phyloP scores from a whole-genome alignment of 495 filamentous ascomycete genomes.

The Venustampulla echinocandica region DNA sequence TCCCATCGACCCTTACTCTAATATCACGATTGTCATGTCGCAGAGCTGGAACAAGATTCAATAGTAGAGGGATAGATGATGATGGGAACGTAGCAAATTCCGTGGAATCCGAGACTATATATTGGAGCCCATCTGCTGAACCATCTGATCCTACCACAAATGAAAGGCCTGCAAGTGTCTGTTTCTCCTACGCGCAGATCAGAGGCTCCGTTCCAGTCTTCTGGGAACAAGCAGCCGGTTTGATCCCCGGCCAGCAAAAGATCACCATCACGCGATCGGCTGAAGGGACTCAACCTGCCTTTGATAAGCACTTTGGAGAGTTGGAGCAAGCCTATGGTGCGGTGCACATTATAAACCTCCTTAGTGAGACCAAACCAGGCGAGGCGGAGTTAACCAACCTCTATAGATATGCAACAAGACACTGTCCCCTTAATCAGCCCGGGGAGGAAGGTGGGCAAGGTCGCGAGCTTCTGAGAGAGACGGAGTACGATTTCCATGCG shows the following conservation, averaged over 20 bases:
- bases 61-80: slow-evolving; percentile 92
- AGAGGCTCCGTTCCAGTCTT: slow-evolving; percentile 91
- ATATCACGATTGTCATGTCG: slow-evolving; percentile 88
- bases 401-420: slow-evolving; percentile 66
- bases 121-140: slow-evolving; percentile 56
- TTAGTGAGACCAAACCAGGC: slow-evolving; percentile 76
- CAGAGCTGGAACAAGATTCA: slow-evolving; percentile 91
- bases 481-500: slow-evolving; percentile 91
- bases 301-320: slow-evolving; percentile 84
- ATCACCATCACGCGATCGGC: slow-evolving; percentile 81
- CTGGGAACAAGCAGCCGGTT: slow-evolving; percentile 86
- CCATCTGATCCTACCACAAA: slow-evolving; percentile 9
- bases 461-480: slow-evolving; percentile 62
- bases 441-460: slow-evolving; percentile 41
- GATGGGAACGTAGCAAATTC: slow-evolving; percentile 96
- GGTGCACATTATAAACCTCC: slow-evolving; percentile 82
- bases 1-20: slow-evolving; percentile 75
- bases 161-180: slow-evolving; percentile 37
- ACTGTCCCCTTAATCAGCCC: slow-evolving; percentile 53
- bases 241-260: slow-evolving; percentile 90
- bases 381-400: slow-evolving; percentile 72
- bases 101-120: slow-evolving; percentile 57
- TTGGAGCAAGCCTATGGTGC: slow-evolving; percentile 80
- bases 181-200: slow-evolving; percentile 90
- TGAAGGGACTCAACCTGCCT: slow-evolving; percentile 90